Evolutionary conservation across 2,329 filamentous ascomycete genomes (phyloP), one percentile per base, ranked within the genome.

Genomic region (Cercospora sesami): DNA sequence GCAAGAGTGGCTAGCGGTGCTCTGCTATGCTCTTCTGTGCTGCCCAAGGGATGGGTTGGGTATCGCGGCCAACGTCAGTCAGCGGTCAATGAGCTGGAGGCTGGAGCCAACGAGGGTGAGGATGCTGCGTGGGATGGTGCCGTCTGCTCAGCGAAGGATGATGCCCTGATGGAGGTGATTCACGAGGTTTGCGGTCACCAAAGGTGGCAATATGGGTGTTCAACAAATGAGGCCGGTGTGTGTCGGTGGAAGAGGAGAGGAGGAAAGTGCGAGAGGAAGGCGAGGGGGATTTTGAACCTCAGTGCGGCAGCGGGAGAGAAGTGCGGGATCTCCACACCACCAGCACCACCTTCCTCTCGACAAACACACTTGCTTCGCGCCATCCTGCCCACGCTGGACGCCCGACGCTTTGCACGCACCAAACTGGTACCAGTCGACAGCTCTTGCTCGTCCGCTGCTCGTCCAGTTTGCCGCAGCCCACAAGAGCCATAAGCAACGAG

Each of bases 241-340:
- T 23, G 23, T 61, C 23, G 23, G 57, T 63, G 64, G 42, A 62
- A n/a, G 45, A 58, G 53, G 31, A 61, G 45, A 53, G 61, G 42
- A 65, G 48, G 67, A 31, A 45, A 26, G 60, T n/a, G 63, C 23
- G 64, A 28, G 65, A 42, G 39, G 48, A 59, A n/a, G 26, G 48
- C 33, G 26, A 39, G 26, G 31, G 31, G 23, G 36, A 62, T 23
- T 48, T 62, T 23, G 18, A 14, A 51, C 45, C 18, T 48, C 45
- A 23, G 45, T 51, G 45, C 45, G 45, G 45, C 18, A 12, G 30
- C 57, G 30, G 31, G 36, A 48, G 12, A 61, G 36, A 42, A 45
- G 0, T 9, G n/a, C 21, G 16, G 57, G 26, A 21, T 21, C n/a
- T 48, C 18, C 53, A 23, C 53, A 58, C 53, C 26, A 23, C 48